Evolutionary conservation across 768 basidiomycete species (phyloP).

Genomic region (Phanerodontia chrysosporium): DNA sequence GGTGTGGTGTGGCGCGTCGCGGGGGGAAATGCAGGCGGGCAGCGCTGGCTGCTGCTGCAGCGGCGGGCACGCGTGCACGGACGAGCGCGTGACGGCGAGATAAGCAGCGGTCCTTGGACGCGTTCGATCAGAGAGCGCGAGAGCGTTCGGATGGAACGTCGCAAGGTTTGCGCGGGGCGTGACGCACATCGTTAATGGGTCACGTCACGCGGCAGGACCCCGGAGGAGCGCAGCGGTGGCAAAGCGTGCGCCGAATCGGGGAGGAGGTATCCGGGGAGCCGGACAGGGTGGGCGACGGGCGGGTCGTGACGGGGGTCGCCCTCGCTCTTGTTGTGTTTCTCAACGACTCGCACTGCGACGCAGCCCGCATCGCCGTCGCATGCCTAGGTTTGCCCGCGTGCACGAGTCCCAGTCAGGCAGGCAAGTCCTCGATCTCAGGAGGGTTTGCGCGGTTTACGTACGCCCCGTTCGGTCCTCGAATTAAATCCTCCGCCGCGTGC

Average conservation of each 20-base stretch:
- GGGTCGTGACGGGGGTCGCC: not conserved
- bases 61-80: no score
- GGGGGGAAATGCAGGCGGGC: not conserved
- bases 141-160: slow-evolving; percentile 11
- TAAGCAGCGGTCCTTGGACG: not conserved
- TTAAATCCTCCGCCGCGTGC: slow-evolving; percentile 7
- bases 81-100: slow-evolving; percentile 3
- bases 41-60: no score
- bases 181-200: not conserved
- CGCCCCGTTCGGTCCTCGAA: slow-evolving; percentile 8
- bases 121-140: slow-evolving; percentile 9
- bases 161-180: no score
- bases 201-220: not conserved
- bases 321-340: not conserved
- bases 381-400: slow-evolving; percentile 12
- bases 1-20: not conserved
- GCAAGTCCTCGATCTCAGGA: slow-evolving; percentile 1
- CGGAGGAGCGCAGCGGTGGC: slow-evolving; percentile 1
- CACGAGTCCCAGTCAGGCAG: slow-evolving; percentile 1
- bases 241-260: not conserved
- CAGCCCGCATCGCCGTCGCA: not conserved
- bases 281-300: not conserved
- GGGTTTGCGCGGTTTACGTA: slow-evolving; percentile 8
- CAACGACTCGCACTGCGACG: not conserved
- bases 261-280: not conserved